Conservation (phyloP, 1,284 basidiomycete genomes). For the Malassezia sp. region DNA sequence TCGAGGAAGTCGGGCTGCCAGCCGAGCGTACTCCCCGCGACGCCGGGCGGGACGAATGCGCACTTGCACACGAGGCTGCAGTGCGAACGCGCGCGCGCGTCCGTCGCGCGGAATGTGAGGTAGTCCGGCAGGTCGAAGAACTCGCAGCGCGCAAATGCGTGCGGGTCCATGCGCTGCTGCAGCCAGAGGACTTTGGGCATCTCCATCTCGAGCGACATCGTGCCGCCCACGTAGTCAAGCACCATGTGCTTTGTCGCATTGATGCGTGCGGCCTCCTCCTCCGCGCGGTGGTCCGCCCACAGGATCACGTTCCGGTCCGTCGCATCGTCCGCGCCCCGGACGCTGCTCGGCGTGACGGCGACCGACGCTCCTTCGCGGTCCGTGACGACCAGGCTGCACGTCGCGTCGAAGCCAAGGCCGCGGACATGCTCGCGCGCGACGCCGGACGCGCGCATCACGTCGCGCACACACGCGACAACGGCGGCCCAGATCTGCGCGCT, state of each 20-base stretch:
- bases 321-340: conserved; percentile 48
- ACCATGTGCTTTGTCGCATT: conserved; percentile 74
- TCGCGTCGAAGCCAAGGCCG: conserved; percentile 91
- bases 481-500: conserved; percentile 60
- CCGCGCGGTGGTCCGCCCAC: conserved; percentile 69
- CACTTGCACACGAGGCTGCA: conserved; percentile 96
- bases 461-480: conserved; percentile 61
- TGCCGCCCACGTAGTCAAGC: conserved; percentile 87
- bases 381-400: conserved; percentile 83
- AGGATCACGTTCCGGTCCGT: conserved; percentile 33
- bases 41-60: conserved; percentile 69
- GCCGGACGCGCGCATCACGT: conserved; percentile 58
- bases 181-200: conserved; percentile 87
- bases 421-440: conserved; percentile 61
- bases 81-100: conserved; percentile 64
- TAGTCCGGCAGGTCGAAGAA: conserved; percentile 97
- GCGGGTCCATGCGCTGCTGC: conserved; percentile 68
- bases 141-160: conserved; percentile 67
- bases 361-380: conserved; percentile 61
- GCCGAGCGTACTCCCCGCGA: conserved; percentile 34
- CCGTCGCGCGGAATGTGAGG: conserved; percentile 83
- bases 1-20: conserved; percentile 43
- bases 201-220: conserved; percentile 59
- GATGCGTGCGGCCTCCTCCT: conserved; percentile 78
- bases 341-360: conserved; percentile 62